Conservation (phyloP, 371 early-diverging fungal genomes). For the Entomophthora muscae region DNA sequence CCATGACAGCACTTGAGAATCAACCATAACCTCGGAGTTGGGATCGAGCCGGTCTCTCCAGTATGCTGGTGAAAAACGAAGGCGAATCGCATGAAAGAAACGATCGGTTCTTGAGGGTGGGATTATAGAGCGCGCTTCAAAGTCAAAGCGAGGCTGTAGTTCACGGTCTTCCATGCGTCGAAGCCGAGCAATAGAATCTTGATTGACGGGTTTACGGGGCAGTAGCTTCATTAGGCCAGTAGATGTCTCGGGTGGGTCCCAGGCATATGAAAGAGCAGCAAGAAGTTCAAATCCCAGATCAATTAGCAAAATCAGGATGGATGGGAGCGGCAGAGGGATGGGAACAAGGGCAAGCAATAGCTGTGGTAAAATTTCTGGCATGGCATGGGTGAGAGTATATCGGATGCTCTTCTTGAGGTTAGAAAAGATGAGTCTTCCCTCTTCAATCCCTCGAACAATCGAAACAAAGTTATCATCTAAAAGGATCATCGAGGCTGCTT, state of each 20-base stretch:
- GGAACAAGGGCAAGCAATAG: constrained; percentile 72
- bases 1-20: constrained; percentile 61
- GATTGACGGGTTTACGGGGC: constrained; percentile 79
- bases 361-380: constrained; percentile 63
- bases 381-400: constrained; percentile 81
- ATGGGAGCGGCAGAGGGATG: constrained; percentile 60
- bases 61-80: constrained; percentile 28
- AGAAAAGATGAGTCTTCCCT: constrained; percentile 84
- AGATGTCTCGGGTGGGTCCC: constrained; percentile 67
- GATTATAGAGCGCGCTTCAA: constrained; percentile 27
- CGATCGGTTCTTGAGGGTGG: too few relatives aligned
- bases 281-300: constrained; percentile 89
- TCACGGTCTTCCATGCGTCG: constrained; percentile 28
- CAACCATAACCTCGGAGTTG: constrained; percentile 69
- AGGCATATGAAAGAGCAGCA: constrained; percentile 75
- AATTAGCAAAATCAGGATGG: constrained; percentile 74
- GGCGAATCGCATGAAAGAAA: too few relatives aligned
- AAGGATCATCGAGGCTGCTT: constrained; percentile 93
- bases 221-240: constrained; percentile 66
- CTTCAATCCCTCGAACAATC: constrained; percentile 22
- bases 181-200: constrained; percentile 41
- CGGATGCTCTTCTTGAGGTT: constrained; percentile 88
- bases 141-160: constrained; percentile 23
- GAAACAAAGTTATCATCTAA: constrained; percentile 40
- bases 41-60: constrained; percentile 42